A percentile compares a stretch with the other conserved stretches of the same genome.
Evolutionary conservation across 2,329 filamentous ascomycete species (phyloP).

Genomic region (Arthroderma uncinatum): DNA sequence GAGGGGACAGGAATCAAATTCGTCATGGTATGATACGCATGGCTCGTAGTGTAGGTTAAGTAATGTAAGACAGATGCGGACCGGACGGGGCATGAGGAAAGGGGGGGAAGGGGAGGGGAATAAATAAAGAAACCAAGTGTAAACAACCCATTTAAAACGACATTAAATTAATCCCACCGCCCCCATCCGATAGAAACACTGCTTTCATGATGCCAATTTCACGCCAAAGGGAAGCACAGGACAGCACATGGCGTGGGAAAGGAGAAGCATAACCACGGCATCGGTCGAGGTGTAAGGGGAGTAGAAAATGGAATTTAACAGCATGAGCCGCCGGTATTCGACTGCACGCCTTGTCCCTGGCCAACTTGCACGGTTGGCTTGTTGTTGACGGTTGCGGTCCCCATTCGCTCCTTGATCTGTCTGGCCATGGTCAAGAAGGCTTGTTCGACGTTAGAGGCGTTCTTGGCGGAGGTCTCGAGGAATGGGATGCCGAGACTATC

Average conservation of each 20-base stretch:
- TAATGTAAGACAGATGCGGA: conserved; percentile 4
- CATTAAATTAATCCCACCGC: conserved; percentile 1
- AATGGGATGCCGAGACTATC: conserved; percentile 98
- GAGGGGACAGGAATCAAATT: neutral
- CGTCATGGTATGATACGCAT: conserved; percentile 1
- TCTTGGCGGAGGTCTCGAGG: conserved; percentile 99
- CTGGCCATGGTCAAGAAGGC: conserved; percentile 99
- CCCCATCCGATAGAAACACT: conserved; percentile 6
- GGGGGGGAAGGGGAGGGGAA: conserved; percentile 3
- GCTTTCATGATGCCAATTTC: conserved; percentile 14
- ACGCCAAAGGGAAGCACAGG: conserved; percentile 13
- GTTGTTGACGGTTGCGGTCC: conserved; percentile 92
- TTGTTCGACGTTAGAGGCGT: conserved; percentile 98
- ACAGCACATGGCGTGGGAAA: conserved; percentile 14
- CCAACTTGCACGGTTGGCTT: conserved; percentile 96
- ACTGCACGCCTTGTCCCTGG: conserved; percentile 86
- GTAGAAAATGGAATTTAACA: conserved; percentile 51
- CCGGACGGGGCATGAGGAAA: conserved; percentile 9
- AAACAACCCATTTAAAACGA: conserved; percentile 10
- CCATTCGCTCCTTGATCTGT: conserved; percentile 99
- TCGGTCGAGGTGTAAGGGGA: neutral
- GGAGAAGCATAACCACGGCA: conserved; percentile 3
- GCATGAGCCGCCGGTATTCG: conserved; percentile 73
- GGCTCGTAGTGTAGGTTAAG: neutral
- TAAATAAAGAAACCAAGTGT: conserved; percentile 5